Percentiles rank a stretch among this genome's conserved stretches.
Evolutionary conservation across 306 rosid species (phyloP).

Genomic region (Hippophae gyantsensis): DNA sequence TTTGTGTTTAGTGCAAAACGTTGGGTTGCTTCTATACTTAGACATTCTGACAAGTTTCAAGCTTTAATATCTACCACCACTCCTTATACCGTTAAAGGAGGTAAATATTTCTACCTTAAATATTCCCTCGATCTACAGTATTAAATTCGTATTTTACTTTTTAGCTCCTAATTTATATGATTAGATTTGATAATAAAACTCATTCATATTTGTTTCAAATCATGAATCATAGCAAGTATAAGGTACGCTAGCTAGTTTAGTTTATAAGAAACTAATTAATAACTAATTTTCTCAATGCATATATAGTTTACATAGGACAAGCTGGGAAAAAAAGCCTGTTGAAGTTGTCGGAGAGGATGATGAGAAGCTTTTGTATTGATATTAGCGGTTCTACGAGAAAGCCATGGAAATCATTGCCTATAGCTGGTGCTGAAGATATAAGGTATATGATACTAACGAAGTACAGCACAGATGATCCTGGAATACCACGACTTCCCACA

Average conservation of each 20-base stretch:
- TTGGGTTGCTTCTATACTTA: slow-evolving; percentile 34
- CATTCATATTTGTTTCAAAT: no score
- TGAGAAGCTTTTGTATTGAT: slow-evolving; percentile 28
- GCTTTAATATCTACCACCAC: slow-evolving; percentile 1
- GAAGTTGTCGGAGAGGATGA: slow-evolving; percentile 46
- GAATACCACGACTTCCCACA: slow-evolving; percentile 16
- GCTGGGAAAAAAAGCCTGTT: slow-evolving; percentile 32
- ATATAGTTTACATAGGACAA: not conserved
- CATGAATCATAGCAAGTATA: no score
- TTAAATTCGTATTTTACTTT: no score
- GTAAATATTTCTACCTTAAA: slow-evolving; percentile 13
- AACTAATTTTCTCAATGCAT: no score
- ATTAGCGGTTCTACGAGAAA: slow-evolving; percentile 18
- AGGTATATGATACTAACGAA: slow-evolving; percentile 13
- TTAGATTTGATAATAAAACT: no score
- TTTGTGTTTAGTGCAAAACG: slow-evolving; percentile 48
- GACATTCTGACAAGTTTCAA: slow-evolving; percentile 21
- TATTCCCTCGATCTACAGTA: not conserved
- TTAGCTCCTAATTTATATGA: no score
- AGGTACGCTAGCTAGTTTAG: no score
- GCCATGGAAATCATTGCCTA: slow-evolving; percentile 26
- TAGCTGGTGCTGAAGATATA: slow-evolving; percentile 12
- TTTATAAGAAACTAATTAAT: no score
- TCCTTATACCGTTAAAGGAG: slow-evolving; percentile 9
- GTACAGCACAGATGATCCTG: slow-evolving; percentile 1